Conservation (phyloP, 768 basidiomycete species). For the Auricularia cornea region DNA sequence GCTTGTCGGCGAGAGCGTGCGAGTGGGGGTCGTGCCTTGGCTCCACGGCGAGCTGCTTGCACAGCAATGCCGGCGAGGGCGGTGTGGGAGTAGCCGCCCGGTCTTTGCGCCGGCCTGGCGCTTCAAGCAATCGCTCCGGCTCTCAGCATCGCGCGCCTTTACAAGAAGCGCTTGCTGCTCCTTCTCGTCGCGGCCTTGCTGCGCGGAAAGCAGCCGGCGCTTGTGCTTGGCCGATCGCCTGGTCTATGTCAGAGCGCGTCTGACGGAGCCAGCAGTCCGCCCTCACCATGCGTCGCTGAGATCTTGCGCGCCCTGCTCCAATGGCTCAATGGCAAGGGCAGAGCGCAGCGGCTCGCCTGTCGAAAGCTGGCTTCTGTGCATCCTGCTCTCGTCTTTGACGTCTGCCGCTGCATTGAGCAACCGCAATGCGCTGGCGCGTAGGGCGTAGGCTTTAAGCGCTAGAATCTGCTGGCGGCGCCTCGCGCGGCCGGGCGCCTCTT, state of each 20-base stretch:
- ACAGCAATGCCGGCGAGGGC: too few relatives aligned
- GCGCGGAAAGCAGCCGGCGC: conserved; percentile 43
- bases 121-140: conserved; percentile 54
- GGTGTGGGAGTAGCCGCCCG: too few relatives aligned
- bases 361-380: conserved; percentile 60
- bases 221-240: conserved; percentile 65
- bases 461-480: conserved; percentile 54
- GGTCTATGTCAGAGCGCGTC: background rate
- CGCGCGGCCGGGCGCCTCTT: conserved; percentile 40
- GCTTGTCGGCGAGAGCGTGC: too few relatives aligned
- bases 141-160: conserved; percentile 45
- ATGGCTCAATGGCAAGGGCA: conserved; percentile 82
- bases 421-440: conserved; percentile 46
- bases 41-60: too few relatives aligned
- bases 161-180: conserved; percentile 2
- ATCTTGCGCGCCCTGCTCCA: conserved; percentile 55
- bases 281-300: conserved; percentile 60
- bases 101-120: conserved; percentile 49
- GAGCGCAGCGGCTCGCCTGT: conserved; percentile 73
- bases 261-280: background rate
- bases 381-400: conserved; percentile 50
- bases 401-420: conserved; percentile 50
- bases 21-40: too few relatives aligned
- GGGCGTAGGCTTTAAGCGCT: conserved; percentile 53
- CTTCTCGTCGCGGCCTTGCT: conserved; percentile 55